Evolutionary conservation across 2,329 filamentous ascomycete species (phyloP), one percentile per base, ranked within the genome.

Genomic region (Neurospora sp.): DNA sequence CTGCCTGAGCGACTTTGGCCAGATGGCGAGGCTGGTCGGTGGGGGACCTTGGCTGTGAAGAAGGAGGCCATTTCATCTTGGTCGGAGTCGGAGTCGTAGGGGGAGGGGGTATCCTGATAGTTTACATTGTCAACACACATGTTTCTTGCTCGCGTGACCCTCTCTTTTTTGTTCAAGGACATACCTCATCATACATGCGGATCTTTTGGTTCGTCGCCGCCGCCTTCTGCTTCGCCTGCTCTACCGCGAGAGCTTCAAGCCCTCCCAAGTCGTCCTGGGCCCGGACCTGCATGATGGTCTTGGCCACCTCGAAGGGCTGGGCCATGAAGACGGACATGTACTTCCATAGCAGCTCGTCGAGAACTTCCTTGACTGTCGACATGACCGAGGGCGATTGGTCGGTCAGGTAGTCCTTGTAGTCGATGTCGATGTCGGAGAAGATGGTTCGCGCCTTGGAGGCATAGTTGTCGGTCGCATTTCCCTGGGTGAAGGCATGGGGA

Each of bases 241-340:
- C 76, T 68, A 67, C 75, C 2, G 76, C 71, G 5, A 74, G 69
- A 7, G 75, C 73, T 13, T 74, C 75, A 62, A 81, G 70, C 1
- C 77, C 77, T 66, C 82, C 83, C 42, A 81, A 75, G 68, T 83
- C 83, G 74, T 86, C 86, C 75, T 89, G 87, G 72, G 80, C 81
- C 73, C 85, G 88, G 68, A 93, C 89, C 81, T 99, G 96, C 75
- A 99, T 82, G 70, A 98, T 88, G 15, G 91, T 96, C 85, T 97
- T 98, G 77, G 95, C 93, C 70, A 97, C 94, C 83, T 98, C 96
- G 79, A 99, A 98, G 15, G 96, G 96, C 81, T 99, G 96, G 69
- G 93, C 91, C 78, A 97, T 90, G 77, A 98, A 81, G 33, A 97
- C 90, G 70, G 91, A 93, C 15, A 90, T 91, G 82, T 99, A 99